phyloP scores from a whole-genome alignment of 805 yeast genomes.

The Starmerella bombicola region DNA sequence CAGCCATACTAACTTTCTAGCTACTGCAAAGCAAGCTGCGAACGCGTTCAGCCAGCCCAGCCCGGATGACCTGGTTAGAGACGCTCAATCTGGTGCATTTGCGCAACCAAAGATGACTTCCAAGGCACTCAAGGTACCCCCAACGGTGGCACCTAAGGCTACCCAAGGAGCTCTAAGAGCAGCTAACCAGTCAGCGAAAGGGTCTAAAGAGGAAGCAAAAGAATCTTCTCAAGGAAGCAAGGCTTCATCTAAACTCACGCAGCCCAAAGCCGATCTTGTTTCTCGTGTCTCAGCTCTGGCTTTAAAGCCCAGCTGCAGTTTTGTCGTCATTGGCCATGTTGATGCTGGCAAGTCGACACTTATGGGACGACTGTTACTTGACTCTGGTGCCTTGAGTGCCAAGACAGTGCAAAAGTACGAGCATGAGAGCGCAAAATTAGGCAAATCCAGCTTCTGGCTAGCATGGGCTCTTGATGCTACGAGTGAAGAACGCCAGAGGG shows the following conservation, averaged over 20 bases:
- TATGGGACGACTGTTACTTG: constrained; percentile 60
- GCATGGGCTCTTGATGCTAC: constrained; percentile 85
- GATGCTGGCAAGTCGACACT: constrained; percentile 78
- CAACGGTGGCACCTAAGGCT: background rate
- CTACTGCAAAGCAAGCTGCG: constrained; percentile 38
- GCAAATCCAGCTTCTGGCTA: constrained; percentile 67
- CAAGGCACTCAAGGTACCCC: background rate
- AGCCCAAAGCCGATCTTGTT: constrained; percentile 2
- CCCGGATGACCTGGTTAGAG: constrained; percentile 63
- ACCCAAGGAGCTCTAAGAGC: constrained; percentile 1
- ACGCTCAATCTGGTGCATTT: constrained; percentile 39
- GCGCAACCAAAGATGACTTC: background rate
- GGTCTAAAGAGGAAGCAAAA: constrained; percentile 1
- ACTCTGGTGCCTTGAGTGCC: constrained; percentile 52
- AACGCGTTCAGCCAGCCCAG: constrained; percentile 39
- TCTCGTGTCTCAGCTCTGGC: constrained; percentile 36
- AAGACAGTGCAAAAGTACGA: constrained; percentile 50
- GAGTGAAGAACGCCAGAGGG: constrained; percentile 56
- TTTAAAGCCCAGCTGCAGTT: constrained; percentile 25
- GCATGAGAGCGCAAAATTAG: constrained; percentile 51
- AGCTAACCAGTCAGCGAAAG: background rate
- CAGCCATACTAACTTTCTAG: constrained; percentile 17
- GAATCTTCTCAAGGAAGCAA: constrained; percentile 5
- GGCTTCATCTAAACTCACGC: background rate
- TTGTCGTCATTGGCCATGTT: constrained; percentile 75